Evolutionary conservation across 805 yeast genomes (phyloP), one percentile per base, ranked within the genome.

Genomic region (Candida odintsovae): DNA sequence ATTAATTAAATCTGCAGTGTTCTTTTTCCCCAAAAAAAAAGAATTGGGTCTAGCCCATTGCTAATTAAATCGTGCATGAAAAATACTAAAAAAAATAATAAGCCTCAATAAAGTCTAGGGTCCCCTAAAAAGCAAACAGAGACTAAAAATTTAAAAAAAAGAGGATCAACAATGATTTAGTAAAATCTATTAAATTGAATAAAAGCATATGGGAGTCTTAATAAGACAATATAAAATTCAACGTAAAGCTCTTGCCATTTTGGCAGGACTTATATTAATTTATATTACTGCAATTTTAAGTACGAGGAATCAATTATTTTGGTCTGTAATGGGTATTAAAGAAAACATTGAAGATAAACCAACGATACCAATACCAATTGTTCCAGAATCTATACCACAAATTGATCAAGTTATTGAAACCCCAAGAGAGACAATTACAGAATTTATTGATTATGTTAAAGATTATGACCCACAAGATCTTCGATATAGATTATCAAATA

Each of bases 401-500:
- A n/a, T 10, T 6, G 28, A 6, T 3, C 4, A 8, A 28, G 31
- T 8, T 13, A 4, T 8, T 3, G 28, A 25, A 25, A 11, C 28
- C n/a, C n/a, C n/a, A n/a, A 4, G 31, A 25, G 31, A 28, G 7
- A 28, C 36, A 3, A n/a, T 33, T 4, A 8, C 20, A 33, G 18
- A 10, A 8, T 39, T 7, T 26, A 12, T 25, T 2, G 61, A 58
- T 35, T 55, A 54, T 25, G 51, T 44, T 6, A 7, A 16, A 3
- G 20, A 42, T 3, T 57, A 58, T 38, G 42, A 23, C 7, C 38
- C 31, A 10, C 45, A 53, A 3, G 63, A 58, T 31, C 37, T 59
- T 2, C 50, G 62, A 19, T n/a, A 40, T 0, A 48, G 50, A 20
- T 29, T 57, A 11, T 22, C 53, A 1, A 23, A 23, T 5, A 45